Conservation (phyloP, 2,329 filamentous ascomycete species). For the Lasiodiplodia hormozganensis region DNA sequence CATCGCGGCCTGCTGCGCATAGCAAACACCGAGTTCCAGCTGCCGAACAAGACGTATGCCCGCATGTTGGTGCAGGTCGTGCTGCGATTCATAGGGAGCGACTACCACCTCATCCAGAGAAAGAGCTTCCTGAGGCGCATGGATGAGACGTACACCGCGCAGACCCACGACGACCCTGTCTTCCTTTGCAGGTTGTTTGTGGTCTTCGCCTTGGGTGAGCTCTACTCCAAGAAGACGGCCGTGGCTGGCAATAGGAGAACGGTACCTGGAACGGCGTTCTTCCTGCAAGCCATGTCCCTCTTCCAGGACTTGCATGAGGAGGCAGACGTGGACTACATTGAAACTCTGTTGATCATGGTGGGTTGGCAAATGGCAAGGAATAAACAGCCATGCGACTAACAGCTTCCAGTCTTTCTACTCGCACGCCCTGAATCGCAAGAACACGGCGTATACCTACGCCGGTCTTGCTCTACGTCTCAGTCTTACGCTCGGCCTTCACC, state of each 20-base stretch:
- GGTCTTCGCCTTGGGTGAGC: constrained; percentile 34
- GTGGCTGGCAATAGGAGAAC: constrained; percentile 28
- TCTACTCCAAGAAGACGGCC: constrained; percentile 30
- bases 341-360: constrained; percentile 35
- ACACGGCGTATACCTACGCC: constrained; percentile 34
- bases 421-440: constrained; percentile 34
- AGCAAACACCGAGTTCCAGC: constrained; percentile 31
- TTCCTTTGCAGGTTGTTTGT: constrained; percentile 34
- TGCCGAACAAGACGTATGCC: constrained; percentile 37
- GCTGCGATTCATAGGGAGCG: constrained; percentile 33
- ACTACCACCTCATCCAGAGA: constrained; percentile 29
- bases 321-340: constrained; percentile 33
- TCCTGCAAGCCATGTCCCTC: constrained; percentile 33
- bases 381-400: constrained; percentile 3
- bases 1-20: constrained; percentile 28
- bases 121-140: constrained; percentile 28
- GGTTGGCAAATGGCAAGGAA: neutral
- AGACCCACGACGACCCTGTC: constrained; percentile 28
- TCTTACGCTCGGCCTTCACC: constrained; percentile 31
- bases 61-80: constrained; percentile 35
- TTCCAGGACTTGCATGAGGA: constrained; percentile 33
- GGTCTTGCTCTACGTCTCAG: constrained; percentile 32
- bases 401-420: constrained; percentile 34
- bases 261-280: constrained; percentile 28
- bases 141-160: constrained; percentile 28